These are phyloP conservation scores for Candida fluviatilis DNA, from an alignment of 805 yeast genomes.

Conservation along the genomic window DNA sequence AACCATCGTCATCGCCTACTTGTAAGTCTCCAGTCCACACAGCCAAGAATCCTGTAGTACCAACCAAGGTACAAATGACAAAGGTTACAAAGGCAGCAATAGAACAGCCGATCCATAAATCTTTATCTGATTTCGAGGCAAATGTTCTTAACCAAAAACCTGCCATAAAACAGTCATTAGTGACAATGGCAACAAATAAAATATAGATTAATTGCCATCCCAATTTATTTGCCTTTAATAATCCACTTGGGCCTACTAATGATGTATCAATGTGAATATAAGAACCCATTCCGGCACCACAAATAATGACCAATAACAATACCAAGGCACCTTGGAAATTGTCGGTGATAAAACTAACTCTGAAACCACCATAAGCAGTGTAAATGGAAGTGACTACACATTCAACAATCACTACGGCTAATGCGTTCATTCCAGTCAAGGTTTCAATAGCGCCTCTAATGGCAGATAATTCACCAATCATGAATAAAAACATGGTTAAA, in stretches of 20 bases:
- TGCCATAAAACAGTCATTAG: slow-evolving; percentile 85
- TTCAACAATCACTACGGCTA: slow-evolving; percentile 79
- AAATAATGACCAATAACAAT: slow-evolving; percentile 59
- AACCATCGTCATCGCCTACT: slow-evolving; percentile 52
- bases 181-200: slow-evolving; percentile 77
- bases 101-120: slow-evolving; percentile 68
- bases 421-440: slow-evolving; percentile 71
- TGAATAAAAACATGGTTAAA: slow-evolving; percentile 77
- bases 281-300: slow-evolving; percentile 75
- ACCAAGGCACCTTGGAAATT: slow-evolving; percentile 79
- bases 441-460: slow-evolving; percentile 72
- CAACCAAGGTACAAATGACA: slow-evolving; percentile 64
- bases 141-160: slow-evolving; percentile 95
- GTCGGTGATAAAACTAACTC: slow-evolving; percentile 84
- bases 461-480: slow-evolving; percentile 85
- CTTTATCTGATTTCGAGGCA: slow-evolving; percentile 76
- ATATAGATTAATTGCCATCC: slow-evolving; percentile 92
- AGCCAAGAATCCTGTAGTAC: slow-evolving; percentile 80
- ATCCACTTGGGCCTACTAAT: slow-evolving; percentile 58
- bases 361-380: slow-evolving; percentile 86
- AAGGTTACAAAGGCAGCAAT: slow-evolving; percentile 69
- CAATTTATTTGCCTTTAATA: slow-evolving; percentile 61
- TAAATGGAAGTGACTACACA: slow-evolving; percentile 84
- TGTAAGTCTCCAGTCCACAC: slow-evolving; percentile 80
- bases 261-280: slow-evolving; percentile 62